Evolutionary conservation across 306 rosid genomes (phyloP).

Genomic region (Hippophae rhamnoides): DNA sequence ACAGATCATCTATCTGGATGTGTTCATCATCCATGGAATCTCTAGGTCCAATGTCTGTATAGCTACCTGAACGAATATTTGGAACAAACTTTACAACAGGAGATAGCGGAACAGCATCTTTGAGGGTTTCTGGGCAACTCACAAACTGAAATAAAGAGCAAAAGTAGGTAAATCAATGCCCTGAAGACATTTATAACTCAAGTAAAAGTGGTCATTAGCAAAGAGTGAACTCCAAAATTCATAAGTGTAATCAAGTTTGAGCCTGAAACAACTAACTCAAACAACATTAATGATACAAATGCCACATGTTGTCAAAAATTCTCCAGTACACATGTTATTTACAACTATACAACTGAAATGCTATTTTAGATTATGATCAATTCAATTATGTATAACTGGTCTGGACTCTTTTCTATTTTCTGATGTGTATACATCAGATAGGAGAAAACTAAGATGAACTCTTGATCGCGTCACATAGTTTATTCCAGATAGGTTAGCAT

Average conservation of each 20-base stretch:
- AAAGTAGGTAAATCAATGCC: background rate
- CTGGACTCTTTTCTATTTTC: background rate
- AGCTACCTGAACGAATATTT: conserved; percentile 65
- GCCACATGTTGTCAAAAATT: no score
- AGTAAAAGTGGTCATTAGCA: background rate
- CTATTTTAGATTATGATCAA: no score
- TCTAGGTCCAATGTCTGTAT: conserved; percentile 61
- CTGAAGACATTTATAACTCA: background rate
- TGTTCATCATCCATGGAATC: conserved; percentile 87
- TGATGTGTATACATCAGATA: background rate
- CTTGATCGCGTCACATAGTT: background rate
- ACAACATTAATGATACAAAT: no score
- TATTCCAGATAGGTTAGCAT: background rate
- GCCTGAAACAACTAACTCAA: no score
- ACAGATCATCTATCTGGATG: conserved; percentile 65
- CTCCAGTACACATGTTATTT: no score
- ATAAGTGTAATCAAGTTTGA: no score
- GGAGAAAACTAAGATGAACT: background rate
- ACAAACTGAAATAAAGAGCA: conserved; percentile 32
- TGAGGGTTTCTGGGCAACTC: conserved; percentile 35
- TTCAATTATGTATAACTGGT: no score
- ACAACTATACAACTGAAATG: no score
- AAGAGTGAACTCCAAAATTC: background rate
- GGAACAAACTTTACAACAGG: conserved; percentile 45
- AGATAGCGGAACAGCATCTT: conserved; percentile 32